Percentiles rank a stretch among this genome's conserved stretches.
Evolutionary conservation across 2,329 filamentous ascomycete species (phyloP).

Genomic region (Colletotrichum salicis): DNA sequence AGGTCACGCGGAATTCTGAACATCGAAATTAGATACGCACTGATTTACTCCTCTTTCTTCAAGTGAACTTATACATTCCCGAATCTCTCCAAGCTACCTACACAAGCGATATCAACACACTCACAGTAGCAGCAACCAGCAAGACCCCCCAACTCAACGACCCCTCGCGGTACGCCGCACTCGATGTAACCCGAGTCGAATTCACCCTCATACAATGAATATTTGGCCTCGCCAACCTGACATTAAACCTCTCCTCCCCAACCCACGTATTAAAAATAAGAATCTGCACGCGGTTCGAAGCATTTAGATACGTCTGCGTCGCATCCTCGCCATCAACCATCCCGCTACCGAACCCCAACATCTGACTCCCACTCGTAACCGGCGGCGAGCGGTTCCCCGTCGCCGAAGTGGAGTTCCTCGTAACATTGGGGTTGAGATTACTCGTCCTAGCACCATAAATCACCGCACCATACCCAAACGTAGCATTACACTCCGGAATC

Average conservation of each 20-base stretch:
- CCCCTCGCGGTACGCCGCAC: too few species aligned
- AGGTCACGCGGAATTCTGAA: accelerated
- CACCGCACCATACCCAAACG: not conserved
- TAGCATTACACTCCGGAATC: not conserved
- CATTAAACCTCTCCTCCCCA: not conserved
- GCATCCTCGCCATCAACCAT: not conserved
- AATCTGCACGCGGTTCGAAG: slow-evolving; percentile 7
- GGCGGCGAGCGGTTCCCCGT: not conserved
- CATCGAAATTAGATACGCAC: accelerated
- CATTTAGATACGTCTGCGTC: not conserved
- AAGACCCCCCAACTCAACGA: not conserved
- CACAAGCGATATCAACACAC: too few species aligned
- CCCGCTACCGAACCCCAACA: slow-evolving; percentile 6
- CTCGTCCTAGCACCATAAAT: not conserved
- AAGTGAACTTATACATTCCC: too few species aligned
- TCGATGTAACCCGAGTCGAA: not conserved
- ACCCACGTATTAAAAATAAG: slow-evolving; percentile 19
- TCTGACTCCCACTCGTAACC: not conserved
- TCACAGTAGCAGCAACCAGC: not conserved
- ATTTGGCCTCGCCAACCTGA: not conserved
- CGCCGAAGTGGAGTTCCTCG: not conserved
- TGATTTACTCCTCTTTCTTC: too few species aligned
- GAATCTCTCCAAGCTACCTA: not conserved
- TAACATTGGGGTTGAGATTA: not conserved
- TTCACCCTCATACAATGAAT: slow-evolving; percentile 18